phyloP scores from a whole-genome alignment of 768 basidiomycete species.

The Auricularia heimuer region DNA sequence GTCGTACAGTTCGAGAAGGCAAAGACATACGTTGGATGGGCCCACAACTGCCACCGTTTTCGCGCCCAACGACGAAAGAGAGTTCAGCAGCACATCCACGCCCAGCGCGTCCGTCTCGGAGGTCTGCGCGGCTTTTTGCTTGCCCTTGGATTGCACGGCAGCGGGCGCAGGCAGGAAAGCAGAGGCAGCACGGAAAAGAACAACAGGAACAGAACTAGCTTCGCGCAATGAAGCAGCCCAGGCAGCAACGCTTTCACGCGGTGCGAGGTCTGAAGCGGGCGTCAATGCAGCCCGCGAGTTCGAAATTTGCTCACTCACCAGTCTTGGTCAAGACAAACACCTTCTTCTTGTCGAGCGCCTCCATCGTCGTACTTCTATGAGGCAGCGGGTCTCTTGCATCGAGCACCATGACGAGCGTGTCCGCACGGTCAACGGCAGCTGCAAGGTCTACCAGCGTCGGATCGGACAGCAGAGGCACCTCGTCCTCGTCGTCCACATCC shows the following conservation, averaged over 20 bases:
- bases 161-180: conserved; percentile 43
- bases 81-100: conserved; percentile 37
- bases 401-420: conserved; percentile 71
- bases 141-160: conserved; percentile 21
- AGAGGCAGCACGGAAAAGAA: conserved; percentile 67
- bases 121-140: conserved; percentile 38
- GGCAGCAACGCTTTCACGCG: conserved; percentile 59
- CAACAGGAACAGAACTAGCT: conserved; percentile 38
- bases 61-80: conserved; percentile 41
- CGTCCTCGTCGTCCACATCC: conserved; percentile 39
- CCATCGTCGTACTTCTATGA: conserved; percentile 45
- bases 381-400: conserved; percentile 78
- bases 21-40: conserved; percentile 58
- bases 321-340: conserved; percentile 79
- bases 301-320: conserved; percentile 38
- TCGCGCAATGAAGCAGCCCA: conserved; percentile 59
- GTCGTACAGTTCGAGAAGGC: not conserved
- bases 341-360: conserved; percentile 36
- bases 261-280: conserved; percentile 55
- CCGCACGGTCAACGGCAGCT: conserved; percentile 63
- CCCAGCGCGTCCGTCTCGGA: conserved; percentile 53
- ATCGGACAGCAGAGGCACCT: conserved; percentile 53
- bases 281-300: not conserved
- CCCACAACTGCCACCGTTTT: conserved; percentile 70
- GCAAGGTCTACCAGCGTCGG: conserved; percentile 51